These are phyloP conservation scores for Xerocomus minutiporus DNA, from an alignment of 1,284 basidiomycete species.

Conservation along the genomic window DNA sequence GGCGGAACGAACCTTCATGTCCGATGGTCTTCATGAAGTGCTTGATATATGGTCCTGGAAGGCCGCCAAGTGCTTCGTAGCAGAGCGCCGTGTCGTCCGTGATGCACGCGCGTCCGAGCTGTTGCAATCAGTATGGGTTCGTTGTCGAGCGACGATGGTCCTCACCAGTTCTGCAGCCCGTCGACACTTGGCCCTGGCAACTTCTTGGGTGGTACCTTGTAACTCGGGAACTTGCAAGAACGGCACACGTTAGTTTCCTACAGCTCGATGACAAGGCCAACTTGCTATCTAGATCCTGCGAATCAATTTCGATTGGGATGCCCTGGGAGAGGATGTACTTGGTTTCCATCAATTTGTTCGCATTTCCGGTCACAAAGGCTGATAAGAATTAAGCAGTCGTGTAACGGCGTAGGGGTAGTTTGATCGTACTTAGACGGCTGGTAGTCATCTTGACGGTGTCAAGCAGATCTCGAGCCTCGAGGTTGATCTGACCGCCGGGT, in stretches of 20 bases:
- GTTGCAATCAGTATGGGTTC: not conserved
- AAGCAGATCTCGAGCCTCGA: too few species aligned
- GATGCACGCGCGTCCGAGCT: constrained; percentile 84
- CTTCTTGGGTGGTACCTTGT: constrained; percentile 89
- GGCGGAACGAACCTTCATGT: constrained; percentile 46
- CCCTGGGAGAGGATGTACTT: constrained; percentile 67
- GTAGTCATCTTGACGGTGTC: constrained; percentile 16
- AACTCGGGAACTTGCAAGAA: constrained; percentile 76
- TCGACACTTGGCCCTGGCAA: constrained; percentile 85
- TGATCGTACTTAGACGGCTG: constrained; percentile 23
- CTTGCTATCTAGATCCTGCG: constrained; percentile 66
- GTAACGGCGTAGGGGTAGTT: not conserved
- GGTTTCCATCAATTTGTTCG: constrained; percentile 91
- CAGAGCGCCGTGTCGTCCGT: constrained; percentile 96
- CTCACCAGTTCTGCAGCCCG: constrained; percentile 77
- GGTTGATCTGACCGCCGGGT: not conserved
- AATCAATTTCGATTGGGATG: constrained; percentile 59
- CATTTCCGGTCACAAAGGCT: constrained; percentile 95
- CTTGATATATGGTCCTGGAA: constrained; percentile 98
- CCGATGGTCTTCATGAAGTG: constrained; percentile 80
- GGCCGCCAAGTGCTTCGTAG: constrained; percentile 83
- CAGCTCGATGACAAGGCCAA: constrained; percentile 18
- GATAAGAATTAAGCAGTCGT: constrained; percentile 3
- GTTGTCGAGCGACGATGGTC: constrained; percentile 3
- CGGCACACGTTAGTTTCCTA: not conserved